phyloP scores from a whole-genome alignment of 2,329 filamentous ascomycete species.

The Ophiostoma novo-ulmi region DNA sequence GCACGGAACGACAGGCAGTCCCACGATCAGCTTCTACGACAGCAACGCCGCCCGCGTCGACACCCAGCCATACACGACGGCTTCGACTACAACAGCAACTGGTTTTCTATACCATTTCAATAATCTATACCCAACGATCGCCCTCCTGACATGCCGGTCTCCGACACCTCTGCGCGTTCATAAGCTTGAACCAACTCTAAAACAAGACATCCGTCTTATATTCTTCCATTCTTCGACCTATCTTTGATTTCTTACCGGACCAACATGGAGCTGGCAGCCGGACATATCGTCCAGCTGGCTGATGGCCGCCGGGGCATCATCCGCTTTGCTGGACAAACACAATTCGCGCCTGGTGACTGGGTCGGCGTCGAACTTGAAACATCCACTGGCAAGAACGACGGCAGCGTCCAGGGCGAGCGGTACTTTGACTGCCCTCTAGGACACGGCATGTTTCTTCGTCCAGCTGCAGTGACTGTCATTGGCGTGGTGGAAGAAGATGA shows the following conservation, averaged over 20 bases:
- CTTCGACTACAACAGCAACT: neutral
- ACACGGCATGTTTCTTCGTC: conserved; percentile 77
- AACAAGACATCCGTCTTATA: neutral
- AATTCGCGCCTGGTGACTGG: conserved; percentile 80
- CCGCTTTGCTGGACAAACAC: conserved; percentile 73
- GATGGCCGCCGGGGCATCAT: conserved; percentile 73
- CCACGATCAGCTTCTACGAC: neutral
- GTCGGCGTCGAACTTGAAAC: conserved; percentile 83
- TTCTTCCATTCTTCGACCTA: neutral
- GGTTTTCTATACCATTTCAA: neutral
- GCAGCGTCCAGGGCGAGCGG: conserved; percentile 76
- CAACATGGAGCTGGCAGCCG: conserved; percentile 51
- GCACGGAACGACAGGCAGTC: neutral
- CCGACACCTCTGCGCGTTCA: neutral
- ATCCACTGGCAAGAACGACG: conserved; percentile 85
- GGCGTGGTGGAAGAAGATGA: conserved; percentile 31
- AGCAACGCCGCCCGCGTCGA: neutral
- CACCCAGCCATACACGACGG: neutral
- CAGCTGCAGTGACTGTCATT: conserved; percentile 59
- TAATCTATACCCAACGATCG: neutral
- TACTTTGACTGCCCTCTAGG: conserved; percentile 83
- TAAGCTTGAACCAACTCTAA: neutral
- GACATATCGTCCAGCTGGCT: conserved; percentile 72
- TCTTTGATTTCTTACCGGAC: neutral
- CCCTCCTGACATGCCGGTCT: neutral